Evolutionary conservation across 192 early-diverging fungal genomes (phyloP).

Genomic region (Mortierella hygrophila): DNA sequence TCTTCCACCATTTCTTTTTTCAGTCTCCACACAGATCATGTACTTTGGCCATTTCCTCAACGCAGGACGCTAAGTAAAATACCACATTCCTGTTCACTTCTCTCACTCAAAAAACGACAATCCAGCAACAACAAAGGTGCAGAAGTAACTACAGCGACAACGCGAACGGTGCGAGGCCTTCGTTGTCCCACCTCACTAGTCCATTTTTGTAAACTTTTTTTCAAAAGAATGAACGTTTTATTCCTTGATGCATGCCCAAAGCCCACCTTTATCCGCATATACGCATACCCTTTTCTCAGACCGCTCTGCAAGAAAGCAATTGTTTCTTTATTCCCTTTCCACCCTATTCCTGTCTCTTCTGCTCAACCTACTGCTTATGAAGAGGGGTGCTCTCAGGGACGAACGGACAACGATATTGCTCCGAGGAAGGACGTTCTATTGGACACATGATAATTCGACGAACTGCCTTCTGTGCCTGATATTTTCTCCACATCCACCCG

Average conservation of each 20-base stretch:
- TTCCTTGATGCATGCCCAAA: too few species aligned
- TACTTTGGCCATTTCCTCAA: neutral
- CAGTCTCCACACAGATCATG: neutral
- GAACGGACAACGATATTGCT: too few species aligned
- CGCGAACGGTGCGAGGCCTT: neutral
- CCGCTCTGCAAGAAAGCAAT: neutral
- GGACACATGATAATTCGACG: too few species aligned
- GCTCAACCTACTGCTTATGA: too few species aligned
- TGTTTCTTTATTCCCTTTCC: neutral
- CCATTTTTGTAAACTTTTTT: neutral
- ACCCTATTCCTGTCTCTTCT: neutral
- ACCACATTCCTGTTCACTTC: neutral
- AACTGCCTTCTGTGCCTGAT: too few species aligned
- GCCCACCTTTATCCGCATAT: neutral
- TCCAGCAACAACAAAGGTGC: neutral
- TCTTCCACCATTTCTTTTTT: neutral
- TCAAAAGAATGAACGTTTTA: too few species aligned
- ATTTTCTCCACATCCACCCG: too few species aligned
- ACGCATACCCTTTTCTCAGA: neutral
- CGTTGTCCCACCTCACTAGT: slow-evolving; percentile 11
- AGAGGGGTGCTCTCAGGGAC: too few species aligned
- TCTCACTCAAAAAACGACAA: neutral
- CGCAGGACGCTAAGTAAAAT: too few species aligned
- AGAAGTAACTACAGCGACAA: neutral
- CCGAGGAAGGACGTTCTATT: too few species aligned